Conservation (phyloP, 2,329 filamentous ascomycete species). For the Aspergillus aculeatus region DNA sequence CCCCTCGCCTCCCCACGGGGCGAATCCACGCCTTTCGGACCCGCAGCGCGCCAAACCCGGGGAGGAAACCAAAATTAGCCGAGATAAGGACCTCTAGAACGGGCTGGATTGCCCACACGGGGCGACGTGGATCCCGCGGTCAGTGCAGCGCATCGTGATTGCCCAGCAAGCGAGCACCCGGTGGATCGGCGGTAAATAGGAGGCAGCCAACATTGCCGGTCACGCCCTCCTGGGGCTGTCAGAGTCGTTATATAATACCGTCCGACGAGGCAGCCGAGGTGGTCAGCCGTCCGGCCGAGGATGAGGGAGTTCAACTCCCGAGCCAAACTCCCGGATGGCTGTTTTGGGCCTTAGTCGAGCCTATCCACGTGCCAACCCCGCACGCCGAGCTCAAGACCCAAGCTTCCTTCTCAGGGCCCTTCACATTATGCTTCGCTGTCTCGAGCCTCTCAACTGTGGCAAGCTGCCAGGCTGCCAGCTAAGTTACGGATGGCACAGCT, state of each 20-base stretch:
- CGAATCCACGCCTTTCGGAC: neutral
- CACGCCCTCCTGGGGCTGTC: neutral
- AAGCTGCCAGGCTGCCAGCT: too few relatives aligned
- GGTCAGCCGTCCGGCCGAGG: neutral
- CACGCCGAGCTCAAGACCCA: too few relatives aligned
- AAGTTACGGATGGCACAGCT: too few relatives aligned
- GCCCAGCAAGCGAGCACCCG: neutral
- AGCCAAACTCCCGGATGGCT: neutral
- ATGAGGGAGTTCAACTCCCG: neutral
- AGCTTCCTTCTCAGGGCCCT: too few relatives aligned
- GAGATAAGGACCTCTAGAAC: neutral
- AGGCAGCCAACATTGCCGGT: neutral
- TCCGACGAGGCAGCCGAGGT: neutral
- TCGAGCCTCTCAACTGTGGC: too few relatives aligned
- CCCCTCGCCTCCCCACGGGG: neutral
- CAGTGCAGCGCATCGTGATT: neutral
- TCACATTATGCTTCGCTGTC: too few relatives aligned
- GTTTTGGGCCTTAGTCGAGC: neutral
- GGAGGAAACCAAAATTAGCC: neutral
- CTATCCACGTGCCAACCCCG: neutral
- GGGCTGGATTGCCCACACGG: neutral
- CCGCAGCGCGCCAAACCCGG: neutral
- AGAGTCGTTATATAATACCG: neutral
- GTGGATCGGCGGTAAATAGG: constrained; percentile 6
- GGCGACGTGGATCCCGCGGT: neutral